Evolutionary conservation across 1,139 yeast genomes (phyloP).

Genomic region (Pneumocystis oryctolagi): DNA sequence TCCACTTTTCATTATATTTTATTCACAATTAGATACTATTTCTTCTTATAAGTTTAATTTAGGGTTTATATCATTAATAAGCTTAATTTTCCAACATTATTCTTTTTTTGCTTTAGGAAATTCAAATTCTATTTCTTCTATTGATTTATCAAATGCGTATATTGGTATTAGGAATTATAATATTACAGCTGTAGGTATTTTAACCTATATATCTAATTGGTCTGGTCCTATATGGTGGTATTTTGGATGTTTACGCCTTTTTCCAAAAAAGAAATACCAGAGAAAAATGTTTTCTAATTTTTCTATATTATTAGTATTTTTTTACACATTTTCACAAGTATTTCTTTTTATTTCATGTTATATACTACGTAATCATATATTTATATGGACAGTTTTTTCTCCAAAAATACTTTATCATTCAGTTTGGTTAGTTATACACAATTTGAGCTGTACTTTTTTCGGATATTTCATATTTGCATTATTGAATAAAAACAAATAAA

Average conservation of each 20-base stretch:
- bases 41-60: constrained; percentile 16
- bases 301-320: constrained; percentile 28
- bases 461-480: neutral
- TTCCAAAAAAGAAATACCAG: constrained; percentile 23
- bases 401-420: constrained; percentile 75
- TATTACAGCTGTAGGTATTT: constrained; percentile 54
- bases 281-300: constrained; percentile 15
- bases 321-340: constrained; percentile 40
- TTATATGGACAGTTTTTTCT: constrained; percentile 94
- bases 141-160: constrained; percentile 80
- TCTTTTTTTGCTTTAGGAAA: constrained; percentile 80
- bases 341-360: constrained; percentile 54
- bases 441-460: neutral
- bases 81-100: constrained; percentile 44
- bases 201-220: constrained; percentile 73
- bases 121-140: constrained; percentile 80
- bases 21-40: constrained; percentile 15
- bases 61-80: constrained; percentile 18
- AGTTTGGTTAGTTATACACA: constrained; percentile 40
- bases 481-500: neutral
- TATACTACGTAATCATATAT: constrained; percentile 64
- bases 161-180: constrained; percentile 67
- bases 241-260: constrained; percentile 25
- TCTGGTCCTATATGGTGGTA: constrained; percentile 64
- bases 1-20: constrained; percentile 49